Percentiles rank a stretch among this genome's conserved stretches.
These are phyloP conservation scores for Agrostemma githago DNA, from an alignment of 148 eudicot genomes.

Conservation along the genomic window DNA sequence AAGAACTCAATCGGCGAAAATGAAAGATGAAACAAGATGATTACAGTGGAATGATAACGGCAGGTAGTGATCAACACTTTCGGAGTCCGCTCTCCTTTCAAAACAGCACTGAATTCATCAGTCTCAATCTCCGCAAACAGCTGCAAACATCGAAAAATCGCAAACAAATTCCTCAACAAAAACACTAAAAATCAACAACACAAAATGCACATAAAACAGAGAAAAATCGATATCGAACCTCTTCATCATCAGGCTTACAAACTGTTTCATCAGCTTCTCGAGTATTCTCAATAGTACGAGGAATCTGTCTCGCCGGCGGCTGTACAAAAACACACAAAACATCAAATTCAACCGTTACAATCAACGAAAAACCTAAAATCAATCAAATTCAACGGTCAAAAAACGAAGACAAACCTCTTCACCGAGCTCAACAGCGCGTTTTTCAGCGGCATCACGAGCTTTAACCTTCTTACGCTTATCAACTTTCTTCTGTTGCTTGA, in stretches of 20 bases:
- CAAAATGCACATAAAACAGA: not conserved
- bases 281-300: slow-evolving; percentile 84
- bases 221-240: slow-evolving; percentile 33
- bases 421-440: slow-evolving; percentile 84
- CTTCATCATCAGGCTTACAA: slow-evolving; percentile 89
- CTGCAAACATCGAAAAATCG: slow-evolving; percentile 35
- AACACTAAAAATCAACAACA: not conserved
- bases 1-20: not conserved
- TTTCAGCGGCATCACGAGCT: slow-evolving; percentile 67
- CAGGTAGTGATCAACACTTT: slow-evolving; percentile 84
- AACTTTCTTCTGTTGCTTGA: slow-evolving; percentile 67
- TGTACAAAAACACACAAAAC: slow-evolving; percentile 16
- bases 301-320: slow-evolving; percentile 65
- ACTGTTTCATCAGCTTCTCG: slow-evolving; percentile 86
- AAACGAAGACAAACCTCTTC: slow-evolving; percentile 52
- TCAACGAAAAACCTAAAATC: not conserved
- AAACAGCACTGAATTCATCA: slow-evolving; percentile 71
- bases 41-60: slow-evolving; percentile 82
- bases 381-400: not conserved
- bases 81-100: slow-evolving; percentile 48
- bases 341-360: not conserved
- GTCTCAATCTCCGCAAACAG: slow-evolving; percentile 78
- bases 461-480: slow-evolving; percentile 71
- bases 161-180: slow-evolving; percentile 13
- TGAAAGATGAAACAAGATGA: slow-evolving; percentile 15